Base-by-base conservation (phyloP, 2,329 filamentous ascomycete genomes). In the Penicillium brasilianum region DNA sequence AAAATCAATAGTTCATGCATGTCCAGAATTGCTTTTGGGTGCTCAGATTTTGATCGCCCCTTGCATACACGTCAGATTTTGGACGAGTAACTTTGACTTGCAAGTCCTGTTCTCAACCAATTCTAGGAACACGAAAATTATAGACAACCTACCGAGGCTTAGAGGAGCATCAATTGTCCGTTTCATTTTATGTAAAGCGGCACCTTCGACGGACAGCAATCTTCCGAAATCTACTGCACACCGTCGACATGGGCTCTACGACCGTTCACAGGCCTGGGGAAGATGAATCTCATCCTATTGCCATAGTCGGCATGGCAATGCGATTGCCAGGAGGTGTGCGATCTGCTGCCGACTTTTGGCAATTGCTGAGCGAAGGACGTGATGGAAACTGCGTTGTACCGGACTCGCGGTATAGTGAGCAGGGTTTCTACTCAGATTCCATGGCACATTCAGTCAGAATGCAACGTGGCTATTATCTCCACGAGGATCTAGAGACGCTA, bases 391-490 rank as follows among this genome's bases (percentile, higher is more conserved):
- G 52, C 8, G 49, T 67, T 16, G 55, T 74, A 10, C 73, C 73
- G 0, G 44, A 60, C 4, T 58, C 64, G 5, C 51, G 73, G 20
- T 73, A 70, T 56, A 72, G 72, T 6, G 49, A 66, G 6, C 58
- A 67, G 37, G 57, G 60, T 1, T 73, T 67, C 36, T 61, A 73
- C 48, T 61, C 64, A 34, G 56, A 66, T 11, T 55, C 66, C 22
- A 61, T 53, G 3, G 3, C 48, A 1, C 22, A 34, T 22, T 22
- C 56, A 8, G 53, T 61, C 10, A 39, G 44, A 20, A 63, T 50
- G 11, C 37, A 39, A 25, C 44, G 57, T 2, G 67, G 67, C 1
- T 62, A 74, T 39, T 74, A 74, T 34, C 57, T 76, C 0, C 34
- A 72, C 1, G 64, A 74, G 3, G 64, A 74, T 49, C 41, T 69